These are phyloP conservation scores for Curvularia sp. DNA, from an alignment of 2,329 filamentous ascomycete species.

Conservation along the genomic window DNA sequence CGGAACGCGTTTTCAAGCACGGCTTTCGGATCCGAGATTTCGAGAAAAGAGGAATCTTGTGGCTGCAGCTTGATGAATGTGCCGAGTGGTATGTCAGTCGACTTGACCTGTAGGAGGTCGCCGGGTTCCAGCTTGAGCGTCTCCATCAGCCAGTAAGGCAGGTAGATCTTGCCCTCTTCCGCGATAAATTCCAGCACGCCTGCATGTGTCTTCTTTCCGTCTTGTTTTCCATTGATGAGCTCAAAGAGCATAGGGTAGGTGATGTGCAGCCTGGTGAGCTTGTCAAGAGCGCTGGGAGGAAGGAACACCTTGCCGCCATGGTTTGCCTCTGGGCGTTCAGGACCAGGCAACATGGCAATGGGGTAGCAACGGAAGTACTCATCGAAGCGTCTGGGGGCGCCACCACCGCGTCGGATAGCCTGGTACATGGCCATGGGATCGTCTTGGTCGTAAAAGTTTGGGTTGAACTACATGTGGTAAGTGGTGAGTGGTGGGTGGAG, in stretches of 20 bases:
- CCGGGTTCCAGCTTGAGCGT: conserved; percentile 87
- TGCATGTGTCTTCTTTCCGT: conserved; percentile 83
- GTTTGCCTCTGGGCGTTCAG: conserved; percentile 88
- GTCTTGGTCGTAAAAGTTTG: conserved; percentile 61
- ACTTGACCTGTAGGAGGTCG: conserved; percentile 93
- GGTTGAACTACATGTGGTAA: conserved; percentile 48
- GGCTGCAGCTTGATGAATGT: conserved; percentile 96
- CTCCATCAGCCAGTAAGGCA: conserved; percentile 98
- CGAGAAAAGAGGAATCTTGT: conserved; percentile 90
- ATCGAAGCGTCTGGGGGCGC: conserved; percentile 80
- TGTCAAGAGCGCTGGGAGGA: conserved; percentile 94
- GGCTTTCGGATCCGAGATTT: conserved; percentile 96
- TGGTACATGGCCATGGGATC: conserved; percentile 63
- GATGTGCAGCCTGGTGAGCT: conserved; percentile 93
- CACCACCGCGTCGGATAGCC: conserved; percentile 60
- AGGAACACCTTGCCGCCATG: conserved; percentile 98
- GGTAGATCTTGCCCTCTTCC: conserved; percentile 94
- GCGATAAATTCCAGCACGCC: conserved; percentile 97
- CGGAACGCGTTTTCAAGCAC: conserved; percentile 96
- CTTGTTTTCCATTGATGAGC: conserved; percentile 90
- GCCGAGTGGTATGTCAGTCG: conserved; percentile 88
- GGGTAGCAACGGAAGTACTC: conserved; percentile 99
- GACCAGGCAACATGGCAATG: conserved; percentile 88
- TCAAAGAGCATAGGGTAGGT: conserved; percentile 98
- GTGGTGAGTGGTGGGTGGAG: conserved; percentile 6